phyloP scores from a whole-genome alignment of 2,329 filamentous ascomycete genomes.

The Stachybotrys chartarum region DNA sequence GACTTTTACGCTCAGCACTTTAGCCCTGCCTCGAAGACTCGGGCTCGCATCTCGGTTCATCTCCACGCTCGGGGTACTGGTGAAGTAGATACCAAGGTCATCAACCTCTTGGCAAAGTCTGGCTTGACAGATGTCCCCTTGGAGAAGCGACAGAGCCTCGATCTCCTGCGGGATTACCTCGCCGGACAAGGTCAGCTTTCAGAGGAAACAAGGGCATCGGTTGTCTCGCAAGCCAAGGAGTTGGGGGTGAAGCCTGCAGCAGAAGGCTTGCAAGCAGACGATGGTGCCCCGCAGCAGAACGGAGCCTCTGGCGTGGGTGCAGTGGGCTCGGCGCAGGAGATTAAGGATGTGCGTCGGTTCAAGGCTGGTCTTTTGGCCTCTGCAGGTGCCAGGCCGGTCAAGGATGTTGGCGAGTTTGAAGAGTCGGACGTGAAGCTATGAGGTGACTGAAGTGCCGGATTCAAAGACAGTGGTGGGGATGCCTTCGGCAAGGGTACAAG shows the following conservation, averaged over 20 bases:
- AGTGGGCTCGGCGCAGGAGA: conserved; percentile 41
- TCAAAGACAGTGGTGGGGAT: too few relatives aligned
- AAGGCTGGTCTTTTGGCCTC: conserved; percentile 70
- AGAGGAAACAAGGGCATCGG: conserved; percentile 39
- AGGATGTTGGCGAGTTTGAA: conserved; percentile 76
- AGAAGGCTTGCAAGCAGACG: conserved; percentile 15
- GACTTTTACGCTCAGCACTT: conserved; percentile 74
- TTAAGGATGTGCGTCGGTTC: conserved; percentile 73
- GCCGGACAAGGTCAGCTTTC: conserved; percentile 38
- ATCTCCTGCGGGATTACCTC: conserved; percentile 44
- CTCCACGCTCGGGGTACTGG: conserved; percentile 63
- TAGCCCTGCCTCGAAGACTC: conserved; percentile 60
- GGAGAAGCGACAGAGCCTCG: conserved; percentile 41
- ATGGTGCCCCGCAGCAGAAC: conserved; percentile 18
- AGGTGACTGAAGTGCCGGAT: neutral
- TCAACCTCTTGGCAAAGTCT: conserved; percentile 29
- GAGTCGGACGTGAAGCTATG: conserved; percentile 77
- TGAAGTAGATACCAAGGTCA: conserved; percentile 37
- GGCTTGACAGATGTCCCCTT: conserved; percentile 25
- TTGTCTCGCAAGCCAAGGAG: conserved; percentile 38
- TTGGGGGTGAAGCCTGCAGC: conserved; percentile 30
- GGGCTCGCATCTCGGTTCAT: conserved; percentile 82
- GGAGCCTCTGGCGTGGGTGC: conserved; percentile 39
- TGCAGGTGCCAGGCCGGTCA: conserved; percentile 63
- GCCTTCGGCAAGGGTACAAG: too few relatives aligned